These are phyloP conservation scores for Trypanosoma cruzi DNA, from an alignment of 208 protist species.

Conservation along the genomic window DNA sequence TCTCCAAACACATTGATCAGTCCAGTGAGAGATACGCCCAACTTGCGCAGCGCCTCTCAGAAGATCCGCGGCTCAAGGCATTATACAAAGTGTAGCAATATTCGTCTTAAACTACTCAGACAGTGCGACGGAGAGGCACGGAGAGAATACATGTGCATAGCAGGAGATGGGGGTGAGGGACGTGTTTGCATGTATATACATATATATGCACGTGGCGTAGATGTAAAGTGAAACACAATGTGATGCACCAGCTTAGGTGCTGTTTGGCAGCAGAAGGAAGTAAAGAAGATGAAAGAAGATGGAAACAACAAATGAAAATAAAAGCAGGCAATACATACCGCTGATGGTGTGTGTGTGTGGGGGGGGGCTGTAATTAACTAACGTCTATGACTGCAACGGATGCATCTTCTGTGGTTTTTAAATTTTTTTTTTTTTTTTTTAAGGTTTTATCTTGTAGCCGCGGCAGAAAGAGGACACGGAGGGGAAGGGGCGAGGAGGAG, in stretches of 20 bases:
- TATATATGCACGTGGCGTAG: neutral
- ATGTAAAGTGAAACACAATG: neutral
- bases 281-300: too few relatives aligned
- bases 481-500: too few relatives aligned
- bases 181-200: neutral
- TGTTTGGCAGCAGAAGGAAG: neutral
- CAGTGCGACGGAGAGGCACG: neutral
- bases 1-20: constrained; percentile 86
- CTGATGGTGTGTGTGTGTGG: too few relatives aligned
- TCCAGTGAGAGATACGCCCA: constrained; percentile 86
- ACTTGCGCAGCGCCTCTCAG: constrained; percentile 72
- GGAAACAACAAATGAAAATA: neutral
- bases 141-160: too few relatives aligned
- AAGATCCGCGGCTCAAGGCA: constrained; percentile 69
- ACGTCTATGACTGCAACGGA: neutral
- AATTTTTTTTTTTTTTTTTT: constrained; percentile 1
- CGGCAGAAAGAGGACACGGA: too few relatives aligned
- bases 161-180: too few relatives aligned
- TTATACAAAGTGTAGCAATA: constrained; percentile 43
- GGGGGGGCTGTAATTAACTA: too few relatives aligned
- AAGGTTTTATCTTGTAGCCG: neutral
- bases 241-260: neutral
- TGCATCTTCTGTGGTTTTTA: neutral
- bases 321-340: too few relatives aligned
- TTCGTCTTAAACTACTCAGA: neutral